Conservation (phyloP, 345 rosid species). For the Clarkia xantiana region DNA sequence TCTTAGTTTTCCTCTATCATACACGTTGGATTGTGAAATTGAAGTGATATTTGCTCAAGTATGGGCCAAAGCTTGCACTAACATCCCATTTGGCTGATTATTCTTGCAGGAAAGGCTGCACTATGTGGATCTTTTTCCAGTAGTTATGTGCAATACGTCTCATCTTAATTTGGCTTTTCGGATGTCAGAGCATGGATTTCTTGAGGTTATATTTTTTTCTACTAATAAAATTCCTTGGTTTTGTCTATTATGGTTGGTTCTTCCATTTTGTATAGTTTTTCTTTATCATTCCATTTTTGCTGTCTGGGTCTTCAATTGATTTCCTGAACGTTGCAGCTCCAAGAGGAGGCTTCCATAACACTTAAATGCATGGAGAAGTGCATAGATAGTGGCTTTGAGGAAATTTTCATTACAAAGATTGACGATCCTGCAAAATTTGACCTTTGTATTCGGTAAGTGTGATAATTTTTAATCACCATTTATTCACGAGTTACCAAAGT, state of each 20-base stretch:
- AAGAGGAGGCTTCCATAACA: constrained; percentile 56
- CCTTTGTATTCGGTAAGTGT: constrained; percentile 50
- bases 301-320: not conserved
- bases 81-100: constrained; percentile 1
- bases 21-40: not conserved
- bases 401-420: constrained; percentile 52
- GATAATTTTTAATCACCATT: not conserved
- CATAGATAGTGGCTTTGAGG: constrained; percentile 71
- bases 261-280: not conserved
- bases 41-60: not conserved
- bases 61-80: not conserved
- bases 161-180: constrained; percentile 63
- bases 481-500: not conserved
- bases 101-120: constrained; percentile 44
- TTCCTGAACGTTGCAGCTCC: constrained; percentile 36
- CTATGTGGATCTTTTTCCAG: constrained; percentile 41
- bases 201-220: constrained; percentile 35
- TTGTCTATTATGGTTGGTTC: not conserved
- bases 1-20: not conserved
- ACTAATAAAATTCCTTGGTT: not conserved
- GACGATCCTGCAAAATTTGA: constrained; percentile 78
- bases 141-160: constrained; percentile 43
- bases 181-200: constrained; percentile 43
- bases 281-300: not conserved
- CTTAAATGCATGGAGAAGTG: constrained; percentile 56